Evolutionary conservation across 2,329 filamentous ascomycete genomes (phyloP).

Genomic region (Colletotrichum liaoningense): DNA sequence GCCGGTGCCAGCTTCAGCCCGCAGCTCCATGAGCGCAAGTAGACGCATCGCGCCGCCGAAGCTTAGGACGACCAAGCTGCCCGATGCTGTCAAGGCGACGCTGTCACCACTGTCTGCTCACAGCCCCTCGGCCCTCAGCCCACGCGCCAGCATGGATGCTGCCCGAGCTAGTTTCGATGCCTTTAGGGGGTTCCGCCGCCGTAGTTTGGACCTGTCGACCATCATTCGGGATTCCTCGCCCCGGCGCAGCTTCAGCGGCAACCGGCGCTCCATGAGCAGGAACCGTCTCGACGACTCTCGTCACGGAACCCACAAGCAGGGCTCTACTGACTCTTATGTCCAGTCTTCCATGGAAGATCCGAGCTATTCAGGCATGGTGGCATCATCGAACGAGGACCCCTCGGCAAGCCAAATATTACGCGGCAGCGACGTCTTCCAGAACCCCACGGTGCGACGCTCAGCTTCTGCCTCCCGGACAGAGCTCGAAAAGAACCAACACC

Average conservation of each 20-base stretch:
- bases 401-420: conserved; percentile 92
- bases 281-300: conserved; percentile 58
- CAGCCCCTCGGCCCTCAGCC: conserved; percentile 58
- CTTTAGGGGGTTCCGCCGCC: conserved; percentile 57
- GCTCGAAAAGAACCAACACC: conserved; percentile 31
- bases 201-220: conserved; percentile 64
- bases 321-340: conserved; percentile 79
- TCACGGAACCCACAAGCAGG: conserved; percentile 63
- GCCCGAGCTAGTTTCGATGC: conserved; percentile 66
- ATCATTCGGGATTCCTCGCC: conserved; percentile 54
- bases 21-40: conserved; percentile 35
- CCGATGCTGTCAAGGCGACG: conserved; percentile 71
- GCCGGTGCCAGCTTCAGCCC: conserved; percentile 27
- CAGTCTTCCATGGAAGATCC: conserved; percentile 79
- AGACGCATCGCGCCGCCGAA: conserved; percentile 40
- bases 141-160: conserved; percentile 66
- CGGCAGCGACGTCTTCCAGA: conserved; percentile 88
- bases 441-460: conserved; percentile 74
- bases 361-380: conserved; percentile 76
- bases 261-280: conserved; percentile 63
- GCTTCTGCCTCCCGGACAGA: conserved; percentile 46
- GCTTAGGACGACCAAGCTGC: conserved; percentile 55
- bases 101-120: conserved; percentile 63
- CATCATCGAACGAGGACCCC: conserved; percentile 79
- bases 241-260: conserved; percentile 73